phyloP scores from a whole-genome alignment of 2,329 filamentous ascomycete species.

The Hymenoscyphus occultus region DNA sequence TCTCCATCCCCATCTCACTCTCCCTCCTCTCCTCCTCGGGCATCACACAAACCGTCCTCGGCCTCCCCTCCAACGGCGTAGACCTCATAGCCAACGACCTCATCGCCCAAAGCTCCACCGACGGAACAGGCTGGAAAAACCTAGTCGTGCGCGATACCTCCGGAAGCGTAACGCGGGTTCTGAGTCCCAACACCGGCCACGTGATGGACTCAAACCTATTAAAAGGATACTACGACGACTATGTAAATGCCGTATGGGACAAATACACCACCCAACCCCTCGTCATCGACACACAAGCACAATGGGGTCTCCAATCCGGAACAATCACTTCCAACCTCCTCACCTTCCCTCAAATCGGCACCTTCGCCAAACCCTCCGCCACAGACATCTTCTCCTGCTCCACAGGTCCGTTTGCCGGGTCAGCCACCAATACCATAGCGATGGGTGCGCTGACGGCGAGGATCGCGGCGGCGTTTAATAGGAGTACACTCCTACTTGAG shows the following conservation, averaged over 20 bases:
- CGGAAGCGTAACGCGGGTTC: conserved; percentile 39
- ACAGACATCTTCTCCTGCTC: conserved; percentile 66
- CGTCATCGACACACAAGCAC: conserved; percentile 61
- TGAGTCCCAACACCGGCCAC: conserved; percentile 43
- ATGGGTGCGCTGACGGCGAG: conserved; percentile 25
- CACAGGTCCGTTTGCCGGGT: conserved; percentile 55
- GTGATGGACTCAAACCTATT: conserved; percentile 41
- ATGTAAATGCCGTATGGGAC: conserved; percentile 45
- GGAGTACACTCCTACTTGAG: conserved; percentile 36
- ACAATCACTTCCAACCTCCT: conserved; percentile 39
- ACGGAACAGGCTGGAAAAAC: conserved; percentile 60
- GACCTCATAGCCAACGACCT: conserved; percentile 53
- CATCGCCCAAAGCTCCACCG: conserved; percentile 51
- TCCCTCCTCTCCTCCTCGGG: conserved; percentile 45
- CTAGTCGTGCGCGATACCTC: conserved; percentile 40
- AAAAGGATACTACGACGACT: conserved; percentile 44
- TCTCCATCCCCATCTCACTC: conserved; percentile 60
- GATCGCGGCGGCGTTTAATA: conserved; percentile 30
- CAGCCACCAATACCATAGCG: conserved; percentile 21
- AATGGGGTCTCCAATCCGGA: conserved; percentile 52
- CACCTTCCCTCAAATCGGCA: conserved; percentile 42
- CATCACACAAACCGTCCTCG: conserved; percentile 50
- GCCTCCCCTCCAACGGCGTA: conserved; percentile 57
- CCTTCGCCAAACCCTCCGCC: conserved; percentile 56
- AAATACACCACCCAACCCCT: conserved; percentile 43